A percentile compares a stretch with the other conserved stretches of the same genome.
phyloP scores from a whole-genome alignment of 345 rosid species.

The Anastatica hierochuntica region DNA sequence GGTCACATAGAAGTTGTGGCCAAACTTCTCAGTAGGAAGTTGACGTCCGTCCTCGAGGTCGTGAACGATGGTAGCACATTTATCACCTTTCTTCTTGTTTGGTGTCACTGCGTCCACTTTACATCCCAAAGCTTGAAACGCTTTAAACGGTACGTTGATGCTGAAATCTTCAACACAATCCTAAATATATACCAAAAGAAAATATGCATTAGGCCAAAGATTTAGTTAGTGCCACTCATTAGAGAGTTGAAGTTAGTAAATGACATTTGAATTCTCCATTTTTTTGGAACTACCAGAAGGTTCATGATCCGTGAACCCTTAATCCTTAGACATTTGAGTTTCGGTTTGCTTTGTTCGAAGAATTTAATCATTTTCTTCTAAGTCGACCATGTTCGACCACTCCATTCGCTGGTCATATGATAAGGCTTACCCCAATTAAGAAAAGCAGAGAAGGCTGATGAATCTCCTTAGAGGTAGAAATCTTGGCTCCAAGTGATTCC shows the following conservation, averaged over 20 bases:
- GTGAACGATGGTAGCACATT: conserved; percentile 34
- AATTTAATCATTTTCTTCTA: no score
- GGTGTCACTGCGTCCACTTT: conserved; percentile 39
- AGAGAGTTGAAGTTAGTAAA: no score
- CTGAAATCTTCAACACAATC: conserved; percentile 45
- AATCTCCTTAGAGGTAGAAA: conserved; percentile 12
- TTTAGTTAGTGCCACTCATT: no score
- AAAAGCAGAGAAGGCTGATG: conserved; percentile 29
- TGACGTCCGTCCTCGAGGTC: conserved; percentile 36
- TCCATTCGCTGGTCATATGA: no score
- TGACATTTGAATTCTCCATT: no score
- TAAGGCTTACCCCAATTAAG: conserved; percentile 39
- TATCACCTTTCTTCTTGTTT: conserved; percentile 40
- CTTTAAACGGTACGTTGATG: conserved; percentile 37
- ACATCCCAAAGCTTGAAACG: conserved; percentile 42
- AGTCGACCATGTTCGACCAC: no score
- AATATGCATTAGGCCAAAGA: neutral
- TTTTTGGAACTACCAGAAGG: no score
- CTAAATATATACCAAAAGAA: conserved; percentile 14
- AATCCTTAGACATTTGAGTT: no score
- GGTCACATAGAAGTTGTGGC: conserved; percentile 39
- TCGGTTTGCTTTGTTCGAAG: no score
- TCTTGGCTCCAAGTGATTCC: conserved; percentile 34
- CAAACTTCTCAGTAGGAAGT: conserved; percentile 35
- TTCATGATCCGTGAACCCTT: no score